These are phyloP conservation scores for Nicotiana obtusifolia DNA, from an alignment of 257 asterid genomes.

Conservation along the genomic window DNA sequence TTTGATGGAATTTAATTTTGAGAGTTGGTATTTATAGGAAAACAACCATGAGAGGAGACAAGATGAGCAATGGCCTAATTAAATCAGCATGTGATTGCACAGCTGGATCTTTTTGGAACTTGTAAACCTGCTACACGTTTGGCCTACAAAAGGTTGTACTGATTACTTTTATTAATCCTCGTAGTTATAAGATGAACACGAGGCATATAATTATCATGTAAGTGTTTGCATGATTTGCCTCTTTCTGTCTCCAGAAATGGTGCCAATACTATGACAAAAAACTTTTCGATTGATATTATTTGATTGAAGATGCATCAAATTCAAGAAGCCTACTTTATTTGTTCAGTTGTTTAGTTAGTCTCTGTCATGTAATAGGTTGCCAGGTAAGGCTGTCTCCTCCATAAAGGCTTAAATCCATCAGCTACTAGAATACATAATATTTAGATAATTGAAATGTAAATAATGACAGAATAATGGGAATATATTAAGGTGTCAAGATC, in stretches of 20 bases:
- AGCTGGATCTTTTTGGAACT: neutral
- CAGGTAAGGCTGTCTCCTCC: neutral
- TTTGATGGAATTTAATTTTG: neutral
- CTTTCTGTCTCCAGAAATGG: slow-evolving; percentile 7
- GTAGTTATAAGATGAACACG: neutral
- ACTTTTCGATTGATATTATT: neutral
- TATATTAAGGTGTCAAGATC: neutral
- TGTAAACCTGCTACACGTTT: neutral
- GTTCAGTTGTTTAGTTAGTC: slow-evolving; percentile 2
- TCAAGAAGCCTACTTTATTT: neutral
- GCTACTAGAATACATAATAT: neutral
- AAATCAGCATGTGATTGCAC: slow-evolving; percentile 9
- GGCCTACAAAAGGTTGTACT: slow-evolving; percentile 4
- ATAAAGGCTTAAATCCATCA: neutral
- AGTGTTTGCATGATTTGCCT: neutral
- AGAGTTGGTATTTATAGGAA: neutral
- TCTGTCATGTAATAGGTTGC: neutral
- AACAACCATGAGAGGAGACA: neutral
- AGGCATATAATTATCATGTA: neutral
- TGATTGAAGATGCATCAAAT: neutral
- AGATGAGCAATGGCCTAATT: neutral
- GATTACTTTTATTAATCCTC: slow-evolving; percentile 4
- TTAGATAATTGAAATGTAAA: neutral
- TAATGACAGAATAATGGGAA: neutral
- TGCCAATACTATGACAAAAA: neutral